Evolutionary conservation across 2,329 filamentous ascomycete species (phyloP).

Genomic region (Cordyceps militaris): DNA sequence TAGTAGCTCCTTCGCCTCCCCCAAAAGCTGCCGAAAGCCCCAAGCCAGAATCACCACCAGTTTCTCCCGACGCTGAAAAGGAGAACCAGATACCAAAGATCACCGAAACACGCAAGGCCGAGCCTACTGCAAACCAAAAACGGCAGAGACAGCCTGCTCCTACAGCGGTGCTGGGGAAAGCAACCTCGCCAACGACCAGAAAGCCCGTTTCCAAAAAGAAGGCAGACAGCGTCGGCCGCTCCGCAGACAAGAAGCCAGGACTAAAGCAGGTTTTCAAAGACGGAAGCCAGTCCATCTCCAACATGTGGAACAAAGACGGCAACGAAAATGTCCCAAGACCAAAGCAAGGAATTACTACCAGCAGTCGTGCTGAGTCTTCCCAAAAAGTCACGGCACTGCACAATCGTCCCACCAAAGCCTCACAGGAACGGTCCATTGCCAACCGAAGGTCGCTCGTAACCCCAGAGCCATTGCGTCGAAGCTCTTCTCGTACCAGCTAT

Average conservation of each 20-base stretch:
- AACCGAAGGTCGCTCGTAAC: conserved; percentile 14
- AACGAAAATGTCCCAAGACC: conserved; percentile 20
- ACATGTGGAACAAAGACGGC: conserved; percentile 43
- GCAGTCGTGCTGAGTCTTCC: conserved; percentile 9
- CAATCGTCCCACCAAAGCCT: conserved; percentile 10
- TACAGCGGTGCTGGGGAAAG: conserved; percentile 18
- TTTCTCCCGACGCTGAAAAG: not conserved
- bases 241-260: conserved; percentile 37
- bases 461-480: conserved; percentile 27
- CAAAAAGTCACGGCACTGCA: conserved; percentile 14
- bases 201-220: conserved; percentile 16
- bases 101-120: not conserved
- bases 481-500: conserved; percentile 40
- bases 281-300: conserved; percentile 39
- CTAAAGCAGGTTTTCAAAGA: conserved; percentile 47
- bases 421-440: conserved; percentile 1
- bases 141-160: conserved; percentile 24
- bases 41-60: not conserved
- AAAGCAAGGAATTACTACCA: conserved; percentile 20
- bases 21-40: not conserved
- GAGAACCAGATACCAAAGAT: not conserved
- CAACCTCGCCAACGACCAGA: conserved; percentile 20
- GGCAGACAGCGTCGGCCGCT: not conserved
- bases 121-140: conserved; percentile 38
- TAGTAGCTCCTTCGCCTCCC: not conserved